Conservation (phyloP, 179 eudicot species). For the Nepenthes alata region DNA sequence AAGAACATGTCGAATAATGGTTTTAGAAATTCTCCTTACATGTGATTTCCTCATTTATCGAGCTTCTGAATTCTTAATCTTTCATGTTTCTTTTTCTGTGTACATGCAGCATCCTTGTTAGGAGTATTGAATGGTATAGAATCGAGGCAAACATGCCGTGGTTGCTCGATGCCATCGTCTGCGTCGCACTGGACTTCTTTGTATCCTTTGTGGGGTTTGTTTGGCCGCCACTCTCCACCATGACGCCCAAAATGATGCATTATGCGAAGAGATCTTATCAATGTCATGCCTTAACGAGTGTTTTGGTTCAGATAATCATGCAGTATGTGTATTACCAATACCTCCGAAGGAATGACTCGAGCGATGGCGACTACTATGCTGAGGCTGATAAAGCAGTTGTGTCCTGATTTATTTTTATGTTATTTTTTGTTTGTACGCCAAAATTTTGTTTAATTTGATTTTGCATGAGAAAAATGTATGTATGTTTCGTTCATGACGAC, state of each 20-base stretch:
- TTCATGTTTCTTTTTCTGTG: not conserved
- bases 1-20: too few species aligned
- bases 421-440: too few species aligned
- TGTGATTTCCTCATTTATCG: not conserved
- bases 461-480: too few species aligned
- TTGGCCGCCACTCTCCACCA: not conserved
- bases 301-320: constrained; percentile 47
- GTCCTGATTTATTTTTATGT: constrained; percentile 4
- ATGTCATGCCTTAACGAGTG: constrained; percentile 39
- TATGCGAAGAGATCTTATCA: not conserved
- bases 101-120: constrained; percentile 61
- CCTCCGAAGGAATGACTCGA: constrained; percentile 23
- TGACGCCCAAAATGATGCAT: not conserved
- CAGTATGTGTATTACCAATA: constrained; percentile 76
- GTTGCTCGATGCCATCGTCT: constrained; percentile 79
- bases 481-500: too few species aligned
- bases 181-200: constrained; percentile 70
- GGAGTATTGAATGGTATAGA: constrained; percentile 49
- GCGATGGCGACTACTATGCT: constrained; percentile 22
- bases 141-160: constrained; percentile 82
- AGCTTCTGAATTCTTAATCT: not conserved
- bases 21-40: too few species aligned
- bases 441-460: too few species aligned
- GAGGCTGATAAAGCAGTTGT: constrained; percentile 28
- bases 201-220: constrained; percentile 47